Evolutionary conservation across 345 rosid genomes (phyloP).

Genomic region (Mangifera indica): DNA sequence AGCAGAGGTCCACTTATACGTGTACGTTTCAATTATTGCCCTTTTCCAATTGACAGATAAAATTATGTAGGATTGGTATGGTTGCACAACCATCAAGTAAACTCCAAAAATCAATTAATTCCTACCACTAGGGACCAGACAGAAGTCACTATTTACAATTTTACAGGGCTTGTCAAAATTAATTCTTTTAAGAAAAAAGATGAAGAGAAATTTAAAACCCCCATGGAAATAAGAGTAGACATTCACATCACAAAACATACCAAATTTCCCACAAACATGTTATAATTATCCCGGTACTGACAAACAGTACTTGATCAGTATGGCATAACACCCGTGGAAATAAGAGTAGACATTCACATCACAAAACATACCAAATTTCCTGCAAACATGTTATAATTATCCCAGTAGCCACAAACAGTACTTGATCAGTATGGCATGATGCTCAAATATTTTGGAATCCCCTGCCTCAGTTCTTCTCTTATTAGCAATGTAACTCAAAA

Average conservation of each 20-base stretch:
- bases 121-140: neutral
- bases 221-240: neutral
- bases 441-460: neutral
- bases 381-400: neutral
- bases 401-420: conserved; percentile 1
- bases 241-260: neutral
- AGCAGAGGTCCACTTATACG: neutral
- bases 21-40: neutral
- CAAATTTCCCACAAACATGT: neutral
- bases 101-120: neutral
- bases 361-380: neutral
- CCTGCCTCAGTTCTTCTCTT: neutral
- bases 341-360: neutral
- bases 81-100: neutral
- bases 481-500: neutral
- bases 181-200: neutral
- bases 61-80: neutral
- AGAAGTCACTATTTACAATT: neutral
- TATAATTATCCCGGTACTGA: neutral
- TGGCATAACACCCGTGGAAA: neutral
- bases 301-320: neutral
- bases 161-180: neutral
- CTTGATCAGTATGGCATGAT: neutral
- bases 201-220: neutral
- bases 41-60: neutral